phyloP scores from a whole-genome alignment of 495 filamentous ascomycete genomes.

The Xanthoparmelia taractica region DNA sequence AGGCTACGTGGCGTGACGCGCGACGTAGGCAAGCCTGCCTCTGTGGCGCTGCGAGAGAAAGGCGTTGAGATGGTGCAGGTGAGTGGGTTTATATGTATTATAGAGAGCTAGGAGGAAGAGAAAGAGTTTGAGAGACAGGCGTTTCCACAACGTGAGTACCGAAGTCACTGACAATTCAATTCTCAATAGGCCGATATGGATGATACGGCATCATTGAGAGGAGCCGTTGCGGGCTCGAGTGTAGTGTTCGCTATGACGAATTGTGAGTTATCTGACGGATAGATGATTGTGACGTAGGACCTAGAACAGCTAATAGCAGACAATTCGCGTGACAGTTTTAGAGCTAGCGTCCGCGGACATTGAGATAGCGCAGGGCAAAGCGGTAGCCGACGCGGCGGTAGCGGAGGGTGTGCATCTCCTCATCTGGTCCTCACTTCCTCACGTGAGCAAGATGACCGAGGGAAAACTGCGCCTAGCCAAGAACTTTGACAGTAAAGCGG shows the following conservation, averaged over 20 bases:
- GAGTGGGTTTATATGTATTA: background rate
- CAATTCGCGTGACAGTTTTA: conserved; percentile 29
- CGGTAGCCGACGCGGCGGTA: conserved; percentile 44
- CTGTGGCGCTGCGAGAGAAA: conserved; percentile 18
- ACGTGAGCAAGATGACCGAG: conserved; percentile 32
- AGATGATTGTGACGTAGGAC: too few relatives aligned
- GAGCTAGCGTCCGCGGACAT: conserved; percentile 36
- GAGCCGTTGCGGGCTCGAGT: conserved; percentile 46
- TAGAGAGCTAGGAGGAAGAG: too few relatives aligned
- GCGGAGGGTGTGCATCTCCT: conserved; percentile 27
- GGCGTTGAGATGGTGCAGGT: conserved; percentile 21
- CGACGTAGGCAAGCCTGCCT: conserved; percentile 19
- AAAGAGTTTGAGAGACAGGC: too few relatives aligned
- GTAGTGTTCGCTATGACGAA: conserved; percentile 54
- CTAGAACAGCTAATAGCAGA: too few relatives aligned
- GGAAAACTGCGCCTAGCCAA: conserved; percentile 35
- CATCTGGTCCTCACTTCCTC: conserved; percentile 27
- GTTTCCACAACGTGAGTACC: too few relatives aligned
- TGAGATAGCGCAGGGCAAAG: conserved; percentile 48
- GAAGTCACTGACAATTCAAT: too few relatives aligned
- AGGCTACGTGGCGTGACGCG: conserved; percentile 31
- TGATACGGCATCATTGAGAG: conserved; percentile 39
- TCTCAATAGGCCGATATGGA: conserved; percentile 41
- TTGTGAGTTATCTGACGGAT: background rate
- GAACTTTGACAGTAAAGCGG: conserved; percentile 1